Evolutionary conservation across 176 grass and related monocot species (phyloP), one percentile per base, ranked within the genome.

Genomic region (Thinopyrum elongatum): DNA sequence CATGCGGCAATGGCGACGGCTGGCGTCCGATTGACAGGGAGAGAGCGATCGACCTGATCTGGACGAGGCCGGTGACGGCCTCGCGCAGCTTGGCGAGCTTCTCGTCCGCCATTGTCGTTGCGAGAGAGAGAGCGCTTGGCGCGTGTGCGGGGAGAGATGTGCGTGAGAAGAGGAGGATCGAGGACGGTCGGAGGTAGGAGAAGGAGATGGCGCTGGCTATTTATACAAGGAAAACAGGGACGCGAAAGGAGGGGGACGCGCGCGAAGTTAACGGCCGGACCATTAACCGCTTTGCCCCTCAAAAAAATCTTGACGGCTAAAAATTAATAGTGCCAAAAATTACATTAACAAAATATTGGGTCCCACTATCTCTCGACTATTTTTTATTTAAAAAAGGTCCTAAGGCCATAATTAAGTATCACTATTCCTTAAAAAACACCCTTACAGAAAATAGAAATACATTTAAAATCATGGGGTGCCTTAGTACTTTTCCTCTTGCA

Each of bases 61-160:
- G 84, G 14, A 42, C 16, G 33, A 98, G 94, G 47, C 65, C 65
- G 33, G 79, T 71, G 38, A 94, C 88, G 55, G 94, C 92, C 44
- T 87, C 75, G 25, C 88, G 58, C 30, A 98, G 92, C 84, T 88
- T 98, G 34, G 70, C 53, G 47, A 96, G 82, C 89, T 90, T 98
- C 83, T 89, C 97, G 58, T 98, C 94, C 34, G 86, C 92, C 90
- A 92, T 94, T 76, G 25, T 30, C n/a, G 71, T 69, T 60, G 59
- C 13, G 6, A 7, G 49, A 53, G 47, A 17, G 49, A 27, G 42
- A 23, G 23, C 41, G 41, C 15, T n/a, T 26, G 51, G 51, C 11
- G 65, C 60, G 47, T 47, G 64, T 10, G 10, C 21, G 34, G 17
- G 16, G 65, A 27, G 28, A 55, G 69, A 28, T n/a, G 11, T 10